Evolutionary conservation across 2,329 filamentous ascomycete species (phyloP).

Genomic region (Fragosphaeria purpurea): DNA sequence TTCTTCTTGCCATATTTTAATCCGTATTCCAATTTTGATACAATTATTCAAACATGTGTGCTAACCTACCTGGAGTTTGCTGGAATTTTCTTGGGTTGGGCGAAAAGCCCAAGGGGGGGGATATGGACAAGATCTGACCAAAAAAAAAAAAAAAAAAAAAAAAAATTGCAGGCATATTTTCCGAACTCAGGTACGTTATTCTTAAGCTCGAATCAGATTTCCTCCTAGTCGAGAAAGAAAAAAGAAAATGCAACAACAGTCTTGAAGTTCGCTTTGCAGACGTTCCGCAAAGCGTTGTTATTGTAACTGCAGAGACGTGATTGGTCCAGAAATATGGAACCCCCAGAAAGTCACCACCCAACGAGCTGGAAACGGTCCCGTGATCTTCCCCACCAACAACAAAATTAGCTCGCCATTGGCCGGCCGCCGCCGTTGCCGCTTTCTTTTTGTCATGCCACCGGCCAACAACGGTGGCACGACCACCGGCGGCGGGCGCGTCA

Average conservation of each 20-base stretch:
- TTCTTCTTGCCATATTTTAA: too few species aligned
- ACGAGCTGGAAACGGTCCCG: not conserved
- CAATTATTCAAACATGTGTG: not conserved
- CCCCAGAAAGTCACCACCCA: too few species aligned
- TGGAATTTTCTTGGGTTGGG: slow-evolving; percentile 5
- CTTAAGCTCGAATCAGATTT: not conserved
- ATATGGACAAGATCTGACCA: too few species aligned
- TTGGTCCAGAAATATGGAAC: too few species aligned
- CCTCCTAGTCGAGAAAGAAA: not conserved
- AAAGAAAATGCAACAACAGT: not conserved
- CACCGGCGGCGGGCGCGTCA: not conserved
- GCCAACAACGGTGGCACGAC: not conserved
- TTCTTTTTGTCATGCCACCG: not conserved
- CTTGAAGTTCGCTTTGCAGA: too few species aligned
- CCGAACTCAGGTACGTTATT: too few species aligned
- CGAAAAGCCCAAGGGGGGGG: not conserved
- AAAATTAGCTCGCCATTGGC: not conserved
- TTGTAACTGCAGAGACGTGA: too few species aligned
- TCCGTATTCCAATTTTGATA: too few species aligned
- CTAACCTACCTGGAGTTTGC: slow-evolving; percentile 3
- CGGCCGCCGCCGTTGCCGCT: slow-evolving; percentile 3
- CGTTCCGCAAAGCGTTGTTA: too few species aligned
- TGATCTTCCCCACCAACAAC: not conserved
- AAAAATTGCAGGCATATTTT: not conserved
- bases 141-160: not conserved